phyloP scores from a whole-genome alignment of 805 yeast genomes.

The Hanseniaspora singularis region DNA sequence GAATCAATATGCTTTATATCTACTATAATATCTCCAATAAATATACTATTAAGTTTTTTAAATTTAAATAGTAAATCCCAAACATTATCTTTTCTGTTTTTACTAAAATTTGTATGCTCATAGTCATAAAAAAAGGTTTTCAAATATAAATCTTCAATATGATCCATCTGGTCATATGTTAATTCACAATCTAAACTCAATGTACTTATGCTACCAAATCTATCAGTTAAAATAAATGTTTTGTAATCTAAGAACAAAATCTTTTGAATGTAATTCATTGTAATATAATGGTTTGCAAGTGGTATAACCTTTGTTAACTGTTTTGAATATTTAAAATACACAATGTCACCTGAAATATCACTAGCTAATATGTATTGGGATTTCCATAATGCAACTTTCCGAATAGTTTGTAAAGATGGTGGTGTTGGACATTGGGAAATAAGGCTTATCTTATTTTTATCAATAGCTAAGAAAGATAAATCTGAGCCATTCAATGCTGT shows the following conservation, averaged over 20 bases:
- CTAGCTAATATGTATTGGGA: neutral
- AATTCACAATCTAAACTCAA: neutral
- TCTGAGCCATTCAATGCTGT: neutral
- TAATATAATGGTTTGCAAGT: constrained; percentile 2
- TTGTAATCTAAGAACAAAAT: constrained; percentile 3
- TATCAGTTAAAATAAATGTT: constrained; percentile 9
- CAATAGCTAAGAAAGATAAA: neutral
- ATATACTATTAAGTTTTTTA: constrained; percentile 5
- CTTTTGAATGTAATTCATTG: constrained; percentile 5
- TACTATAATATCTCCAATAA: constrained; percentile 9
- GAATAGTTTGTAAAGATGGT: neutral
- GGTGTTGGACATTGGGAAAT: neutral
- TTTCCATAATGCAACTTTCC: neutral
- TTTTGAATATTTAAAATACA: constrained; percentile 1
- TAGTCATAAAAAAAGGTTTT: neutral
- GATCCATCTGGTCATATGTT: neutral
- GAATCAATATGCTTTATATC: neutral
- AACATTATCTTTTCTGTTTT: constrained; percentile 14
- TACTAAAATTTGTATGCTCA: neutral
- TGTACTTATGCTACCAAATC: constrained; percentile 9
- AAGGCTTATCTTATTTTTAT: neutral
- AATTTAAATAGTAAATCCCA: constrained; percentile 13
- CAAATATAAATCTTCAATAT: neutral
- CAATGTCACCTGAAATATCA: constrained; percentile 4
- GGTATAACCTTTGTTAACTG: constrained; percentile 1